phyloP scores from a whole-genome alignment of 192 early-diverging fungal species.

The Glomus cerebriforme region DNA sequence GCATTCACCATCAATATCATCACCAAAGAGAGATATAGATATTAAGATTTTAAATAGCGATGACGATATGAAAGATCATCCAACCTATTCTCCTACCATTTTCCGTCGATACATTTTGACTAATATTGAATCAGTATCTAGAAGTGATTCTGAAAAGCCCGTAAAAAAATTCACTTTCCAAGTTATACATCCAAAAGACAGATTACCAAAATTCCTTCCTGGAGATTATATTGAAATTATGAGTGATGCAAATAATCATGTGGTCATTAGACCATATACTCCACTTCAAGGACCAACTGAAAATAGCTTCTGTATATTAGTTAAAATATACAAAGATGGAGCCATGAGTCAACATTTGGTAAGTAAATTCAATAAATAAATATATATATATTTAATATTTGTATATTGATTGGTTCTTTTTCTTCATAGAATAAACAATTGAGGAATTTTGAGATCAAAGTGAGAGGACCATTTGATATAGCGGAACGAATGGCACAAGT shows the following conservation, averaged over 20 bases:
- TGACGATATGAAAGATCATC: background rate
- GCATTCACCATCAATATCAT: background rate
- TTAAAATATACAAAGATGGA: slow-evolving; percentile 33
- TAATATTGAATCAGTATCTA: slow-evolving; percentile 4
- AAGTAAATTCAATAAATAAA: background rate
- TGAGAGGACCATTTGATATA: slow-evolving; percentile 30
- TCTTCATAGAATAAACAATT: slow-evolving; percentile 18
- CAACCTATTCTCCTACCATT: background rate
- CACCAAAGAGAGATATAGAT: background rate
- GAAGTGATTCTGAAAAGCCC: background rate
- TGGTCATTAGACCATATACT: slow-evolving; percentile 23
- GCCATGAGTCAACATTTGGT: slow-evolving; percentile 17
- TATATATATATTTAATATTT: background rate
- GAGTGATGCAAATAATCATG: slow-evolving; percentile 22
- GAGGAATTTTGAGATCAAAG: slow-evolving; percentile 23
- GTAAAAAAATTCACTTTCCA: slow-evolving; percentile 29
- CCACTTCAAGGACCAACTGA: slow-evolving; percentile 9
- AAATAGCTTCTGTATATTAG: slow-evolving; percentile 20
- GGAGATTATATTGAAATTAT: slow-evolving; percentile 32
- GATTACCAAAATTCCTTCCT: slow-evolving; percentile 23
- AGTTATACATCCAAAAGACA: background rate
- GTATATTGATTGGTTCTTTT: background rate
- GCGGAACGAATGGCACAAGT: background rate
- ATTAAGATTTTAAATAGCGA: too few species aligned
- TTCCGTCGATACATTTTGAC: slow-evolving; percentile 27